Evolutionary conservation across 1,139 yeast species (phyloP).

Genomic region (Candida gigantensis): DNA sequence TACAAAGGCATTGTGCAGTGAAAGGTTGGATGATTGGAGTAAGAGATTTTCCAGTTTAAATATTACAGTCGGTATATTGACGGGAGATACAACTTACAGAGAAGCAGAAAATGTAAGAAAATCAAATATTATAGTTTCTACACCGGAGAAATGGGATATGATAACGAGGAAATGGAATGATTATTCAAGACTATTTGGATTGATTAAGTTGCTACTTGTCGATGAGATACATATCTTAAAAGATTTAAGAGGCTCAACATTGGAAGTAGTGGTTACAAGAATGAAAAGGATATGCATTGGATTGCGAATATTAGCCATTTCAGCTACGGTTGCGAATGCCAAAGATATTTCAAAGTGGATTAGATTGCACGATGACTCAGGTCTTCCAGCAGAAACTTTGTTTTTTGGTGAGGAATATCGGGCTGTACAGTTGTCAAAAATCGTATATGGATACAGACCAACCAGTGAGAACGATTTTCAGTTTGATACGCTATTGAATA

Average conservation of each 20-base stretch:
- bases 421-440: constrained; percentile 41
- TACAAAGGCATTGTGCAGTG: constrained; percentile 52
- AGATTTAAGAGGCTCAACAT: constrained; percentile 50
- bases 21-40: constrained; percentile 46
- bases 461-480: constrained; percentile 41
- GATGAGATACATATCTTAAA: constrained; percentile 54
- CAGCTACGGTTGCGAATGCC: constrained; percentile 58
- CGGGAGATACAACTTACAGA: constrained; percentile 46
- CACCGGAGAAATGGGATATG: constrained; percentile 62
- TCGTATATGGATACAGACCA: constrained; percentile 44
- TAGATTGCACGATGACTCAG: constrained; percentile 17
- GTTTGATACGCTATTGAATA: constrained; percentile 42
- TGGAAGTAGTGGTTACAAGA: constrained; percentile 55
- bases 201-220: constrained; percentile 42
- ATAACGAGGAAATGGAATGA: constrained; percentile 53
- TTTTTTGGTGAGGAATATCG: constrained; percentile 49
- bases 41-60: constrained; percentile 32
- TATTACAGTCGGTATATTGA: constrained; percentile 45
- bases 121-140: constrained; percentile 50
- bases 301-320: constrained; percentile 50
- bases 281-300: constrained; percentile 42
- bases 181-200: constrained; percentile 34
- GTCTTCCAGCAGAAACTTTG: constrained; percentile 28
- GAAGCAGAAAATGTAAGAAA: constrained; percentile 44
- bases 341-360: constrained; percentile 52